phyloP scores from a whole-genome alignment of 768 basidiomycete species.

The Cubamyces sp. region DNA sequence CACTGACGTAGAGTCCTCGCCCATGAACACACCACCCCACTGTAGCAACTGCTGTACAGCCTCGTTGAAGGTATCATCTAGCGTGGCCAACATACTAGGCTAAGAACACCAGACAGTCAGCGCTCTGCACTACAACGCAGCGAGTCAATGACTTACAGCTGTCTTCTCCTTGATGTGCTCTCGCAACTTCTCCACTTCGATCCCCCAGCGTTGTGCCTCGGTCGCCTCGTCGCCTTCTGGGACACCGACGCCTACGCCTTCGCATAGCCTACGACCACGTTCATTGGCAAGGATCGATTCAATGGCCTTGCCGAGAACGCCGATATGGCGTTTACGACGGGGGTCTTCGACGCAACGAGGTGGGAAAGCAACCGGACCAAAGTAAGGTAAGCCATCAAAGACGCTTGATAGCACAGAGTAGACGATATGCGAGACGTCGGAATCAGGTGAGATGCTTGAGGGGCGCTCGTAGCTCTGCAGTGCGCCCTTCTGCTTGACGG shows the following conservation, averaged over 20 bases:
- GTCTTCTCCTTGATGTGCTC: constrained; percentile 61
- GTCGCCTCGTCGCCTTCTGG: constrained; percentile 55
- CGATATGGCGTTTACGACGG: constrained; percentile 71
- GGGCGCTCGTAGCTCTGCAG: constrained; percentile 19
- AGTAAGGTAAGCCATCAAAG: constrained; percentile 68
- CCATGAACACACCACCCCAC: constrained; percentile 74
- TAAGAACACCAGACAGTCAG: constrained; percentile 30
- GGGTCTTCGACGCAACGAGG: constrained; percentile 81
- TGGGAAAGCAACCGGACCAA: constrained; percentile 78
- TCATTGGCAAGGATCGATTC: constrained; percentile 65
- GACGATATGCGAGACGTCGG: constrained; percentile 23
- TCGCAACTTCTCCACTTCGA: constrained; percentile 60
- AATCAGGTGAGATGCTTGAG: background rate
- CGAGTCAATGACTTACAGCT: constrained; percentile 28
- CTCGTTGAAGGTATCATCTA: constrained; percentile 77
- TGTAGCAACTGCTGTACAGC: constrained; percentile 77
- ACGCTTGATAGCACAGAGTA: constrained; percentile 36
- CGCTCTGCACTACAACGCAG: background rate
- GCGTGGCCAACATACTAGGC: constrained; percentile 57
- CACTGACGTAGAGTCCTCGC: constrained; percentile 66
- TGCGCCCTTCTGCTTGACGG: constrained; percentile 43
- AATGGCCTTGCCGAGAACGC: constrained; percentile 72
- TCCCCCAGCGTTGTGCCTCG: constrained; percentile 79
- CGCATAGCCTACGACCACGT: constrained; percentile 68
- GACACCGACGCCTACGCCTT: constrained; percentile 44